These are phyloP conservation scores for Yamadazyma siamensis DNA, from an alignment of 1,139 yeast genomes.

Conservation along the genomic window DNA sequence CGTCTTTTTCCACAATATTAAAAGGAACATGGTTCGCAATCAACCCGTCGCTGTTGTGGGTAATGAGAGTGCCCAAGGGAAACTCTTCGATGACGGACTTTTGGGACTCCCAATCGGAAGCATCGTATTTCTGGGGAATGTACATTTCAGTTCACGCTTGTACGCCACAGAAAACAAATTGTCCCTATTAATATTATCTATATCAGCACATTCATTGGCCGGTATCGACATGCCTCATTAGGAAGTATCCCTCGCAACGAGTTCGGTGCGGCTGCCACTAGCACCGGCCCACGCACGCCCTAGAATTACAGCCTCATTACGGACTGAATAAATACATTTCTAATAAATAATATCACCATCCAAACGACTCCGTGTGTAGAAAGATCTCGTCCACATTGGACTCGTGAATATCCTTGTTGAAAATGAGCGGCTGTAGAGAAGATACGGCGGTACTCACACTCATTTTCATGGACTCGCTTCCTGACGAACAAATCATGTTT, in stretches of 20 bases:
- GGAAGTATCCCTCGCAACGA: too few relatives aligned
- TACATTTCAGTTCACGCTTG: too few relatives aligned
- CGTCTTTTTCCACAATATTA: constrained; percentile 36
- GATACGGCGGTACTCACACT: constrained; percentile 47
- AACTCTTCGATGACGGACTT: constrained; percentile 40
- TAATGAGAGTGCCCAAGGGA: constrained; percentile 54
- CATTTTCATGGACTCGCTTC: constrained; percentile 43
- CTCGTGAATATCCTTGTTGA: constrained; percentile 24
- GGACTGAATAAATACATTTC: constrained; percentile 1
- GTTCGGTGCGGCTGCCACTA: too few relatives aligned
- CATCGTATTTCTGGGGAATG: constrained; percentile 27
- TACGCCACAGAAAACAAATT: too few relatives aligned
- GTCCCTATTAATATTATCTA: too few relatives aligned
- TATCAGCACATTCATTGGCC: constrained; percentile 1
- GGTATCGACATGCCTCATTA: not conserved
- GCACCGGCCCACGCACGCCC: too few relatives aligned
- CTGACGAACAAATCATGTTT: constrained; percentile 51
- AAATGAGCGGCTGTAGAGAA: constrained; percentile 27
- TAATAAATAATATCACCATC: constrained; percentile 38
- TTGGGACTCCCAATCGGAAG: constrained; percentile 37
- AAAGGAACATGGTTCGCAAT: constrained; percentile 64
- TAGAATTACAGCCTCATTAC: too few relatives aligned
- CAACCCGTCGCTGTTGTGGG: constrained; percentile 33
- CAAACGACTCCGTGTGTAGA: constrained; percentile 58
- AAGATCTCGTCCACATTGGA: constrained; percentile 46